These are phyloP conservation scores for Yarrowia sp. DNA, from an alignment of 805 yeast genomes.

Conservation along the genomic window DNA sequence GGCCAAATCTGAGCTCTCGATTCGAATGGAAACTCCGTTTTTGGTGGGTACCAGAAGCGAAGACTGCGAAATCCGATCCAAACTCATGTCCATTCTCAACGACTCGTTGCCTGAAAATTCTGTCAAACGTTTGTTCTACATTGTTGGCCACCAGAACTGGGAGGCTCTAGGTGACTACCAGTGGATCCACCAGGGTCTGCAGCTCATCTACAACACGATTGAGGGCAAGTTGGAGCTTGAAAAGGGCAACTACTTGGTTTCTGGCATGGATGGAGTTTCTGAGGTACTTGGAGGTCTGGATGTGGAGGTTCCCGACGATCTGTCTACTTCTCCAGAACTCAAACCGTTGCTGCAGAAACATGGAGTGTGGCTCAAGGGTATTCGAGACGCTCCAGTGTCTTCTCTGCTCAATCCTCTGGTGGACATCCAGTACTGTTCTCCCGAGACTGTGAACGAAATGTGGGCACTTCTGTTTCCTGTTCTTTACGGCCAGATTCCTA, in stretches of 20 bases:
- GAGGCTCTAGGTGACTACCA: slow-evolving; percentile 88
- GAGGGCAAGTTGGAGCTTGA: slow-evolving; percentile 49
- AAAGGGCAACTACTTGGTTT: slow-evolving; percentile 42
- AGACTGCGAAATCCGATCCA: slow-evolving; percentile 68
- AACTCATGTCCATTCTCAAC: slow-evolving; percentile 74
- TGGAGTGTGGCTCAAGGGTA: slow-evolving; percentile 43
- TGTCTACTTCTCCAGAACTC: slow-evolving; percentile 35
- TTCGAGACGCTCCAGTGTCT: neutral
- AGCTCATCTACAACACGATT: slow-evolving; percentile 75
- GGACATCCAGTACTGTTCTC: slow-evolving; percentile 77
- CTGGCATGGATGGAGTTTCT: slow-evolving; percentile 32
- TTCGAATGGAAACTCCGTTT: slow-evolving; percentile 94
- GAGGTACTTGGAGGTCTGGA: slow-evolving; percentile 34
- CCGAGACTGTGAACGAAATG: slow-evolving; percentile 71
- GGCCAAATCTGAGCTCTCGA: slow-evolving; percentile 82
- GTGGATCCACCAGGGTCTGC: slow-evolving; percentile 93
- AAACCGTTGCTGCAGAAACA: slow-evolving; percentile 35
- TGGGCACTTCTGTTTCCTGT: slow-evolving; percentile 85
- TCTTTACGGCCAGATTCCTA: slow-evolving; percentile 68
- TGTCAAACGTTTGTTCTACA: slow-evolving; percentile 74
- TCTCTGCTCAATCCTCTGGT: slow-evolving; percentile 62
- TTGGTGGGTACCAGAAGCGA: slow-evolving; percentile 85
- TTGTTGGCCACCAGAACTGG: slow-evolving; percentile 96
- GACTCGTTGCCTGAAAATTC: slow-evolving; percentile 74
- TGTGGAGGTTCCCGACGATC: slow-evolving; percentile 21